A percentile compares a stretch with the other conserved stretches of the same genome.
These are phyloP conservation scores for Angomonas ambiguus DNA, from an alignment of 208 protist genomes.

Conservation along the genomic window DNA sequence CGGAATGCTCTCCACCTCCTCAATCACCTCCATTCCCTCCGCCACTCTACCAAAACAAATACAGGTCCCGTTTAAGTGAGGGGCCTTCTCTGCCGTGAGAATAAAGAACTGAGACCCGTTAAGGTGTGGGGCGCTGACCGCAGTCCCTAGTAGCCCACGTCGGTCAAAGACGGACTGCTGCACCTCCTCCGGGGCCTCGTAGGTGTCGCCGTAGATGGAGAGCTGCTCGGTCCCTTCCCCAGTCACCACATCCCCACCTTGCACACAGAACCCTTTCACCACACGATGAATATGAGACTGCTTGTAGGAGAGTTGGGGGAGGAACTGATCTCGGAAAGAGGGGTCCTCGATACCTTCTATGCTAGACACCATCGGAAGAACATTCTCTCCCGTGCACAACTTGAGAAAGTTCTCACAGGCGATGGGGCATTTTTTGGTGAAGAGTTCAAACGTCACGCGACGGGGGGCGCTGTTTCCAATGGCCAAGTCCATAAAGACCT, in stretches of 20 bases:
- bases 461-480: constrained; percentile 45
- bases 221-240: constrained; percentile 92
- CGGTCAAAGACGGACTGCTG: constrained; percentile 76
- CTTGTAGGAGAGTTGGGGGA: constrained; percentile 89
- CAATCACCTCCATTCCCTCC: constrained; percentile 76
- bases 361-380: constrained; percentile 51
- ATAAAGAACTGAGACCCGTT: constrained; percentile 95
- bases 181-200: constrained; percentile 94
- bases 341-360: constrained; percentile 55
- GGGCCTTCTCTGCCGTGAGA: constrained; percentile 56
- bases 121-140: constrained; percentile 95
- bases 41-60: constrained; percentile 93
- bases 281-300: constrained; percentile 91
- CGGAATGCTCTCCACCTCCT: constrained; percentile 66
- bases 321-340: constrained; percentile 70
- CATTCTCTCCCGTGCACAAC: constrained; percentile 85
- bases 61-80: constrained; percentile 91
- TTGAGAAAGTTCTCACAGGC: constrained; percentile 85
- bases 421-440: constrained; percentile 63
- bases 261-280: constrained; percentile 86
- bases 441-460: constrained; percentile 79
- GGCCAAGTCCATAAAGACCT: constrained; percentile 75
- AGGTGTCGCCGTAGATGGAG: constrained; percentile 95
- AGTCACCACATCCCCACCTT: constrained; percentile 86
- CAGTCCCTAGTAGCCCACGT: constrained; percentile 95